Evolutionary conservation across 2,329 filamentous ascomycete species (phyloP).

Genomic region (Sporothrix curviconia): DNA sequence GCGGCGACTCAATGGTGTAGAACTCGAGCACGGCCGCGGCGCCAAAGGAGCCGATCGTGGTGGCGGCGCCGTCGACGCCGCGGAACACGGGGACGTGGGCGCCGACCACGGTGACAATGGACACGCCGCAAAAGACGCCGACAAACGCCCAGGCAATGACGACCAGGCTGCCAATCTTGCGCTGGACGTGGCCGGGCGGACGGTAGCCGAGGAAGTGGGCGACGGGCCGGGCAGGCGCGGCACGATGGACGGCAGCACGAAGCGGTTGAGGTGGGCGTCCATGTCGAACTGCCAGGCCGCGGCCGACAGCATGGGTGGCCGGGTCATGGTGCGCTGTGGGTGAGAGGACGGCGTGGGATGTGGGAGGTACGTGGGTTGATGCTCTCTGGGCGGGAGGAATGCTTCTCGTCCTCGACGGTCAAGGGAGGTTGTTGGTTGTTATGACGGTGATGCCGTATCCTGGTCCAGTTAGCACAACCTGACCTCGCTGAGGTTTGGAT

Average conservation of each 20-base stretch:
- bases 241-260: constrained; percentile 60
- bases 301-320: constrained; percentile 5
- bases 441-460: no score
- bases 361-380: no score
- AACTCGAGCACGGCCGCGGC: constrained; percentile 72
- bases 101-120: constrained; percentile 52
- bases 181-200: constrained; percentile 19
- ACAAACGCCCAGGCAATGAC: constrained; percentile 57
- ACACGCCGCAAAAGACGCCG: constrained; percentile 56
- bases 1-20: constrained; percentile 62
- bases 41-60: constrained; percentile 66
- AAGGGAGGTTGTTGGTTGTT: no score
- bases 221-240: constrained; percentile 56
- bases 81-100: constrained; percentile 48
- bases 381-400: no score
- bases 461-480: no score
- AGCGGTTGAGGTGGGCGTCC: constrained; percentile 67
- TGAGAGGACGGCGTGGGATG: no score
- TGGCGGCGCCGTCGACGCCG: constrained; percentile 40
- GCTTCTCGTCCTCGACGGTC: no score
- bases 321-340: no score
- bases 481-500: no score
- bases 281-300: constrained; percentile 59
- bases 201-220: constrained; percentile 64
- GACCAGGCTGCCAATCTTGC: constrained; percentile 49